These are phyloP conservation scores for Annulohypoxylon nitens DNA, from an alignment of 495 filamentous ascomycete species.

Conservation along the genomic window DNA sequence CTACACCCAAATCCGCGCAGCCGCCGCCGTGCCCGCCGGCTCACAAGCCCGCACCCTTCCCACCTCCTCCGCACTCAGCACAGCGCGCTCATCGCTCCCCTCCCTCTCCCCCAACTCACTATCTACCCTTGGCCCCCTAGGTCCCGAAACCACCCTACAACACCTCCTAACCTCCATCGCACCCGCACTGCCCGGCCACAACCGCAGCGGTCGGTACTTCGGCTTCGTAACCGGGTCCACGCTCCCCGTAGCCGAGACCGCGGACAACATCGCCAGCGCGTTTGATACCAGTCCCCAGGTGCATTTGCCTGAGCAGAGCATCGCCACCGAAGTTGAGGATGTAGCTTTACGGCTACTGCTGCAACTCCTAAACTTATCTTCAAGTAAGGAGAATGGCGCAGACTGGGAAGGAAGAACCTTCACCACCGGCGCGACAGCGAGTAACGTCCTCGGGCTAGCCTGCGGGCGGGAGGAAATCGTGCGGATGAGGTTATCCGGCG, in stretches of 20 bases:
- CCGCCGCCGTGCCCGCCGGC: conserved; percentile 25
- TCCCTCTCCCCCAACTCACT: conserved; percentile 9
- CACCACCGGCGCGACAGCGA: conserved; percentile 89
- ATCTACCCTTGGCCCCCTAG: conserved; percentile 41
- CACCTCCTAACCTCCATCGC: conserved; percentile 71
- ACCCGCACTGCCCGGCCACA: conserved; percentile 74
- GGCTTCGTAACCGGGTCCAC: conserved; percentile 89
- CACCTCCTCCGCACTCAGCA: conserved; percentile 18
- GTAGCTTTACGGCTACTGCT: conserved; percentile 75
- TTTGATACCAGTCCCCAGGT: conserved; percentile 90
- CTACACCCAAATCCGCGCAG: conserved; percentile 41
- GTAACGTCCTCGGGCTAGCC: conserved; percentile 85
- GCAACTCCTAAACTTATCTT: too few species aligned
- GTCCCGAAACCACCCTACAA: conserved; percentile 46
- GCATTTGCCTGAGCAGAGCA: conserved; percentile 80
- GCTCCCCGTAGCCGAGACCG: conserved; percentile 85
- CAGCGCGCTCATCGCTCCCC: conserved; percentile 47
- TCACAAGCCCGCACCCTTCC: conserved; percentile 43
- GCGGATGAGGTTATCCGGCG: conserved; percentile 50
- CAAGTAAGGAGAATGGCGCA: too few species aligned
- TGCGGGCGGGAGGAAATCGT: conserved; percentile 80
- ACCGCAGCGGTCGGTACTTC: conserved; percentile 76
- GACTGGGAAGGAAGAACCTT: conserved; percentile 79
- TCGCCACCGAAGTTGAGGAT: conserved; percentile 81
- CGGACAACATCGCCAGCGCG: conserved; percentile 81